phyloP scores from a whole-genome alignment of 1,139 yeast genomes.

The Scheffersomyces illinoinensis region DNA sequence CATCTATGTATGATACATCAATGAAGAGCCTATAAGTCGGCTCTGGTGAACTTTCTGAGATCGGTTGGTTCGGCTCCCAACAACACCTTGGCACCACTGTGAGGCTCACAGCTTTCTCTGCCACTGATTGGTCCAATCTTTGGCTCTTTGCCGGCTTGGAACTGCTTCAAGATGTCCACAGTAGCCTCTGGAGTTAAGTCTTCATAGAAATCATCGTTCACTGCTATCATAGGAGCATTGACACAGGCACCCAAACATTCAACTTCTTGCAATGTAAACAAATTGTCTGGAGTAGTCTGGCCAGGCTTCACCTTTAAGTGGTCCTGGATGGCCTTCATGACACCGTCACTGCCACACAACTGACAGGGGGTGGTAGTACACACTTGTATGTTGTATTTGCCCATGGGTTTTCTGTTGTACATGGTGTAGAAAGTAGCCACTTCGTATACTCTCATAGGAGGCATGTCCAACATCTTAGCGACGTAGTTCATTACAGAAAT shows the following conservation, averaged over 20 bases:
- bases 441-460: slow-evolving; percentile 94
- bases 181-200: slow-evolving; percentile 75
- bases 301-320: slow-evolving; percentile 73
- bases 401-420: slow-evolving; percentile 88
- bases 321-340: slow-evolving; percentile 68
- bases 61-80: slow-evolving; percentile 64
- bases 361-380: slow-evolving; percentile 94
- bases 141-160: slow-evolving; percentile 63
- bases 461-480: slow-evolving; percentile 82
- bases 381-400: slow-evolving; percentile 80
- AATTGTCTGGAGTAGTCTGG: slow-evolving; percentile 72
- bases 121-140: slow-evolving; percentile 70
- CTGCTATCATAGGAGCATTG: slow-evolving; percentile 85
- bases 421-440: slow-evolving; percentile 92
- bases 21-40: slow-evolving; percentile 33
- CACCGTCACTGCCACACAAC: slow-evolving; percentile 77
- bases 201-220: slow-evolving; percentile 82
- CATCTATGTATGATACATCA: not conserved
- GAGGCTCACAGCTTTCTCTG: slow-evolving; percentile 77
- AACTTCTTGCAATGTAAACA: slow-evolving; percentile 83
- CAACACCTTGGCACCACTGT: slow-evolving; percentile 68
- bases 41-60: slow-evolving; percentile 61
- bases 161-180: slow-evolving; percentile 58
- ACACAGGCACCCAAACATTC: slow-evolving; percentile 94
- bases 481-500: slow-evolving; percentile 93